Conservation (phyloP, 140 eudicot species). For the Flaveria floridana region DNA sequence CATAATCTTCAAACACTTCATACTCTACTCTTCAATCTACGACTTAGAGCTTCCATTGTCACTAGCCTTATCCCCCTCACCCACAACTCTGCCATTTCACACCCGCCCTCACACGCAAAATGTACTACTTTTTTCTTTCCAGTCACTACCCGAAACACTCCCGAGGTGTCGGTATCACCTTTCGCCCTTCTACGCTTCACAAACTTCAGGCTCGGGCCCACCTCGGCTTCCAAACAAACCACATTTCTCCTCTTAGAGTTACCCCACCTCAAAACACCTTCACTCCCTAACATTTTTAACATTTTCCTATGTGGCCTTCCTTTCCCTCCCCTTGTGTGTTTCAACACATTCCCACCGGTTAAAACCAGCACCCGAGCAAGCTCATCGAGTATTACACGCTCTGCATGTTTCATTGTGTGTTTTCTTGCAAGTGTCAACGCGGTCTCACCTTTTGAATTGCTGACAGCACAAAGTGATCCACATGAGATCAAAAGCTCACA, state of each 20-base stretch:
- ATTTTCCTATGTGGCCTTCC: slow-evolving; percentile 66
- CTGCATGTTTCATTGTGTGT: slow-evolving; percentile 39
- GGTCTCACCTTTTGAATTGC: slow-evolving; percentile 64
- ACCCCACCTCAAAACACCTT: slow-evolving; percentile 81
- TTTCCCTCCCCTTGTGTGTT: slow-evolving; percentile 84
- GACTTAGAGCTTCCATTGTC: slow-evolving; percentile 45
- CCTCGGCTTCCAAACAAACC: slow-evolving; percentile 57
- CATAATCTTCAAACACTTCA: slow-evolving; percentile 12
- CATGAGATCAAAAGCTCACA: slow-evolving; percentile 57
- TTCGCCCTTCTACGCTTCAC: slow-evolving; percentile 54
- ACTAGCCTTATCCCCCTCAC: slow-evolving; percentile 85
- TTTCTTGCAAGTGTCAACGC: slow-evolving; percentile 72
- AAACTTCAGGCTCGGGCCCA: slow-evolving; percentile 69
- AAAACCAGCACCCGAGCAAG: slow-evolving; percentile 59
- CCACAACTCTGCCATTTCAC: slow-evolving; percentile 85
- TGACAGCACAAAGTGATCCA: slow-evolving; percentile 55
- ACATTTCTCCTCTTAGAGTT: slow-evolving; percentile 69
- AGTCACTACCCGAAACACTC: slow-evolving; percentile 73
- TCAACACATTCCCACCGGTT: slow-evolving; percentile 54
- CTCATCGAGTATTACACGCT: slow-evolving; percentile 57
- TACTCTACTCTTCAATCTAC: not conserved
- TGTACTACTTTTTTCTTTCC: slow-evolving; percentile 79
- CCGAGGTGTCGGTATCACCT: slow-evolving; percentile 51
- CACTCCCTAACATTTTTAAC: slow-evolving; percentile 49
- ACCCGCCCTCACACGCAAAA: slow-evolving; percentile 82